Evolutionary conservation across 768 basidiomycete genomes (phyloP).

Genomic region (Boletellus ananas): DNA sequence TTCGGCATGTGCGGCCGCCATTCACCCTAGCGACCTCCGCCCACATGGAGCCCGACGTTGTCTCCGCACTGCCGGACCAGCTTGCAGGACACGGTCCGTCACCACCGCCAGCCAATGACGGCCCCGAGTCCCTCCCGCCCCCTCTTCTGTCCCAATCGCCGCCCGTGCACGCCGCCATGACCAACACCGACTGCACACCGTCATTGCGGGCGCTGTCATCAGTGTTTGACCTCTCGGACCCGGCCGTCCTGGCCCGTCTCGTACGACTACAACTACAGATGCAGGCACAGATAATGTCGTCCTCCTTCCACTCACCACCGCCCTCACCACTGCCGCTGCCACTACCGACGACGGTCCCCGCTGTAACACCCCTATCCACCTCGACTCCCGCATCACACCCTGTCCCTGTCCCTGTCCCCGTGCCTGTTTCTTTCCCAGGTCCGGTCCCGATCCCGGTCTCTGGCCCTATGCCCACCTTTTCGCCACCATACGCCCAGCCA

Average conservation of each 20-base stretch:
- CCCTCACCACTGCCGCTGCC: conserved; percentile 1
- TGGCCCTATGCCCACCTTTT: background rate
- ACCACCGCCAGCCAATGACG: conserved; percentile 1
- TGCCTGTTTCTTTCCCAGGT: background rate
- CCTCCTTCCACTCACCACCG: conserved; percentile 1
- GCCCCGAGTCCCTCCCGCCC: conserved; percentile 1
- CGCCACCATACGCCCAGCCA: conserved; percentile 1
- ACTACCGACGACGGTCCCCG: background rate
- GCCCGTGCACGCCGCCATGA: background rate
- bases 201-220: background rate
- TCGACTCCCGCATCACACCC: background rate
- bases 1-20: conserved; percentile 7
- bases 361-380: background rate
- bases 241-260: conserved; percentile 20
- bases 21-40: background rate
- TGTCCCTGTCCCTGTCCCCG: background rate
- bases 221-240: conserved; percentile 23
- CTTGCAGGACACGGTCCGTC: background rate
- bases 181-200: background rate
- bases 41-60: background rate
- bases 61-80: background rate
- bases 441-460: background rate
- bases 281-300: background rate
- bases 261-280: conserved; percentile 24
- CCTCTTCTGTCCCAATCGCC: background rate